A percentile compares a stretch with the other conserved stretches of the same genome.
Evolutionary conservation across 2,329 filamentous ascomycete species (phyloP).

Genomic region (Fusarium vanettenii): DNA sequence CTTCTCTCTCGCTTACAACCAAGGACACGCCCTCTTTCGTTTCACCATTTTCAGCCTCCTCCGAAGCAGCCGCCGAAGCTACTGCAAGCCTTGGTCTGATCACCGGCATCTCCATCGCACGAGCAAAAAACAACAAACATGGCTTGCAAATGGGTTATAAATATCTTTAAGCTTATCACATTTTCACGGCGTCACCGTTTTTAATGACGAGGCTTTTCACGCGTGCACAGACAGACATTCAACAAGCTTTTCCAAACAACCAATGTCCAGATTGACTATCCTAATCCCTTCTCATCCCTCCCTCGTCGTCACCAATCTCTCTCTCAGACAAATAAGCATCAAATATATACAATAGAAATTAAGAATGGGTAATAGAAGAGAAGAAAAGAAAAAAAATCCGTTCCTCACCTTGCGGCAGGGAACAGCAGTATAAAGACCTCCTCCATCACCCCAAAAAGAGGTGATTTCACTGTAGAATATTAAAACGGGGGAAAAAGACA

Average conservation of each 20-base stretch:
- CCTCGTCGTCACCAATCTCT: neutral
- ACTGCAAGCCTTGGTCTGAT: neutral
- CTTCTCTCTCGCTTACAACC: neutral
- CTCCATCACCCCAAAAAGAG: slow-evolving; percentile 3
- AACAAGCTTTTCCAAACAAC: neutral
- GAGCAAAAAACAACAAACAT: neutral
- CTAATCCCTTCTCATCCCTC: slow-evolving; percentile 3
- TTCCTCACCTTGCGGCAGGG: neutral
- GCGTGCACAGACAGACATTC: neutral
- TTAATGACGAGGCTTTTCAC: neutral
- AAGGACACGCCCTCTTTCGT: neutral
- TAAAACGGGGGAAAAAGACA: slow-evolving; percentile 6
- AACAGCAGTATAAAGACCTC: neutral
- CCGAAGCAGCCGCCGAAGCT: neutral
- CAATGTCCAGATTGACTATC: slow-evolving; percentile 36
- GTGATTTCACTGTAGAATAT: slow-evolving; percentile 13
- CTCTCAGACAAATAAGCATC: neutral
- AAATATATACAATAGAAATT: slow-evolving; percentile 35
- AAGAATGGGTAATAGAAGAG: slow-evolving; percentile 3
- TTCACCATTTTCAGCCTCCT: neutral
- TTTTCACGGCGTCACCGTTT: neutral
- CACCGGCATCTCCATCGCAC: neutral
- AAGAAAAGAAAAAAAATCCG: neutral
- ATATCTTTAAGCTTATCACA: neutral
- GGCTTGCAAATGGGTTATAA: neutral